These are phyloP conservation scores for Aspergillus sp. DNA, from an alignment of 2,329 filamentous ascomycete genomes.

Conservation along the genomic window DNA sequence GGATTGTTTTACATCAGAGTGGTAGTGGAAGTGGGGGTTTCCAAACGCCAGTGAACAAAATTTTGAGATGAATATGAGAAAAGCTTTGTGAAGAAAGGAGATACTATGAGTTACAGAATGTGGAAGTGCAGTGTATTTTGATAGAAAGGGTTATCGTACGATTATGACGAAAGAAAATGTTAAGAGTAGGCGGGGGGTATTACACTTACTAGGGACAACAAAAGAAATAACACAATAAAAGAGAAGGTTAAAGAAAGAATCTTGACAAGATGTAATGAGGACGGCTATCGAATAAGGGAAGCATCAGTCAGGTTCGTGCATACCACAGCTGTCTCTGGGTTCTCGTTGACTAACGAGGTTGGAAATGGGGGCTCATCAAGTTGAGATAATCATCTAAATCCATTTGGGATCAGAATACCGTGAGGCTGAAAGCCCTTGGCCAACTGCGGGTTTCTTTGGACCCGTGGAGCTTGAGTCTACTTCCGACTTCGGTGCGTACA, in stretches of 20 bases:
- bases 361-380: not conserved
- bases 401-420: slow-evolving; percentile 8
- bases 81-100: not conserved
- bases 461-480: not conserved
- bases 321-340: not conserved
- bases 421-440: slow-evolving; percentile 13
- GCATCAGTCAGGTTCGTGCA: not conserved
- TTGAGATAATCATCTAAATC: not conserved
- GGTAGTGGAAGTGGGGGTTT: not conserved
- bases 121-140: not conserved
- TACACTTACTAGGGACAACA: not conserved
- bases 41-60: not conserved
- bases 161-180: not conserved
- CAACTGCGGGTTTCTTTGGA: not conserved
- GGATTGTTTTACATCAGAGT: not conserved
- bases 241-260: not conserved
- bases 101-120: not conserved
- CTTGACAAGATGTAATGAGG: not conserved
- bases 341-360: not conserved
- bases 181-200: not conserved
- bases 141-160: not conserved
- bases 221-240: not conserved
- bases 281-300: not conserved
- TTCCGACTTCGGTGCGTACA: slow-evolving; percentile 15
- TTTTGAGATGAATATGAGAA: not conserved